phyloP scores from a whole-genome alignment of 192 early-diverging fungal species.

The Entrophospora sp. region DNA sequence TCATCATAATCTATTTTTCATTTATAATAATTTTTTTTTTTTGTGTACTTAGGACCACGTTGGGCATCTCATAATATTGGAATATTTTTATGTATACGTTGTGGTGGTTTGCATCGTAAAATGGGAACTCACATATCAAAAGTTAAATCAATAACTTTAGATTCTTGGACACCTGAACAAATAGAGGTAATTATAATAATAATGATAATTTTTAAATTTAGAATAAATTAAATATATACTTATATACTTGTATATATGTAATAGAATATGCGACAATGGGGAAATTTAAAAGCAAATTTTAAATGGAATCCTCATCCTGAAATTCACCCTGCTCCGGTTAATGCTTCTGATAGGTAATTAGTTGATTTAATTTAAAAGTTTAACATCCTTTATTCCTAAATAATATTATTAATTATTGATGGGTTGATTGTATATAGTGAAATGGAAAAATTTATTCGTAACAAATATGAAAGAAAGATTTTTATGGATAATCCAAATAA shows the following conservation, averaged over 20 bases:
- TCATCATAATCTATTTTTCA: too few relatives aligned
- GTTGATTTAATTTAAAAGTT: too few relatives aligned
- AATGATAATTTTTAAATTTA: too few relatives aligned
- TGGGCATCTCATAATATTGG: slow-evolving; percentile 89
- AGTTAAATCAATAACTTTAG: slow-evolving; percentile 84
- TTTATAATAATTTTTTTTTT: too few relatives aligned
- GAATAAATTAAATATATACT: too few relatives aligned
- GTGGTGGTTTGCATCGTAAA: slow-evolving; percentile 70
- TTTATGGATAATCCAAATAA: slow-evolving; percentile 41
- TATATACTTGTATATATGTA: too few relatives aligned
- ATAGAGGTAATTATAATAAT: slow-evolving; percentile 50
- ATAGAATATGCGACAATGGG: slow-evolving; percentile 47
- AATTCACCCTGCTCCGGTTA: slow-evolving; percentile 52
- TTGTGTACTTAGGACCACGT: slow-evolving; percentile 55
- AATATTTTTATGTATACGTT: slow-evolving; percentile 90
- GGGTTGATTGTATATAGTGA: too few relatives aligned
- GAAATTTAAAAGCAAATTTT: slow-evolving; percentile 60
- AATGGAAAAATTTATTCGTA: slow-evolving; percentile 80
- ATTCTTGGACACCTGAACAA: slow-evolving; percentile 81
- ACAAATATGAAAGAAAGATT: slow-evolving; percentile 79
- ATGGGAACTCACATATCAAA: slow-evolving; percentile 86
- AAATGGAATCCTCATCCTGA: slow-evolving; percentile 64
- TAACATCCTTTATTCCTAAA: too few relatives aligned
- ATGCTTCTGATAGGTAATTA: slow-evolving; percentile 48
- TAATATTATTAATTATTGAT: too few relatives aligned